Evolutionary conservation across 2,329 filamentous ascomycete genomes (phyloP).

Genomic region (Leptographium lundbergii): DNA sequence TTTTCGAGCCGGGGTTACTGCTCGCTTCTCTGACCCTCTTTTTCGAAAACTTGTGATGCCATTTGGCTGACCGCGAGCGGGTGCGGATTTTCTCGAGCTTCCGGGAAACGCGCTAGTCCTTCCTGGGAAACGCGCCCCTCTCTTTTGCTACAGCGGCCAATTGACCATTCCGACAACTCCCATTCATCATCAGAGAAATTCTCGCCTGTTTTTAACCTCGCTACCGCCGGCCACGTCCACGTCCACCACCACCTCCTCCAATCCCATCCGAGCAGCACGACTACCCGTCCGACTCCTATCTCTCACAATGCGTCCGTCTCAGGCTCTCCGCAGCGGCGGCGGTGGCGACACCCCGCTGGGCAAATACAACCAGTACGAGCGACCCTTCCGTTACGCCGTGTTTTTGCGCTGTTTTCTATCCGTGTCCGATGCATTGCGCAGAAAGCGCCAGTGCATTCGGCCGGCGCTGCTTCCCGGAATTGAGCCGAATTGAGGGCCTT

Average conservation of each 20-base stretch:
- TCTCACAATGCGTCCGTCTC: slow-evolving; percentile 31
- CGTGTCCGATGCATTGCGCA: background rate
- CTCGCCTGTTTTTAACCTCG: slow-evolving; percentile 7
- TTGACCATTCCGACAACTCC: slow-evolving; percentile 16
- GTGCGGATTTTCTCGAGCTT: slow-evolving; percentile 1
- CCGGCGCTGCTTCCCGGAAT: background rate
- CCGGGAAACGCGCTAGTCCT: background rate
- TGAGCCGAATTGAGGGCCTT: background rate
- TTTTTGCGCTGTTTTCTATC: slow-evolving; percentile 4
- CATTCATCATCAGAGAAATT: slow-evolving; percentile 13
- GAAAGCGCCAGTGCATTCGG: background rate
- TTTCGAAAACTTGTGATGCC: background rate
- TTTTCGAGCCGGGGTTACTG: background rate
- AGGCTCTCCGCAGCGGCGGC: slow-evolving; percentile 27
- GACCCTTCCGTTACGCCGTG: slow-evolving; percentile 3
- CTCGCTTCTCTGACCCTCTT: background rate
- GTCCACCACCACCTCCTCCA: background rate
- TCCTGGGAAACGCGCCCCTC: background rate
- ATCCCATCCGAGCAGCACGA: background rate
- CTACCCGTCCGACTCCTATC: background rate
- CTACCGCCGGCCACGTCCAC: background rate
- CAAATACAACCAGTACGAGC: slow-evolving; percentile 30
- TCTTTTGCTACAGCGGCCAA: slow-evolving; percentile 3
- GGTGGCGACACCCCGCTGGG: slow-evolving; percentile 29
- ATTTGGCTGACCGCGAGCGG: background rate